Percentiles rank a stretch among this genome's conserved stretches.
phyloP scores from a whole-genome alignment of 495 filamentous ascomycete genomes.

The Tuber melanosporum region DNA sequence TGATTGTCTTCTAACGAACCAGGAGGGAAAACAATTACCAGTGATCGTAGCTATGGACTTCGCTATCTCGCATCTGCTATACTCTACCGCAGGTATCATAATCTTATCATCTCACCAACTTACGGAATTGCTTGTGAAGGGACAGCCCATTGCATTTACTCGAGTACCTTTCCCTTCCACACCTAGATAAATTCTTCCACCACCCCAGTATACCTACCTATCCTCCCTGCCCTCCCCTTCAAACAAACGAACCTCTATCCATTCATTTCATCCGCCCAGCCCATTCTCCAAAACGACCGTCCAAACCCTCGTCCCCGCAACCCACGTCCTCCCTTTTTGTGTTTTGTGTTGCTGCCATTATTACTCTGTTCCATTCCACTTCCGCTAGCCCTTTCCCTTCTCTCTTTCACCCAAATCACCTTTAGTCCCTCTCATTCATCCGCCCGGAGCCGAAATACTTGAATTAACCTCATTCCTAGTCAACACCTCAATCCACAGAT shows the following conservation, averaged over 20 bases:
- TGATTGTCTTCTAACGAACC: not conserved
- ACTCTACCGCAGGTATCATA: not conserved
- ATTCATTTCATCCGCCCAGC: not conserved
- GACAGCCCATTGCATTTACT: not conserved
- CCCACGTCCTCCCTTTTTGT: not conserved
- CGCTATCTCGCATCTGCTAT: not conserved
- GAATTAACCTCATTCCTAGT: not conserved
- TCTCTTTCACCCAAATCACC: not conserved
- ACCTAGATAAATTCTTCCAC: not conserved
- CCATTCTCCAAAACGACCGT: not conserved
- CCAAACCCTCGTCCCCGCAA: not conserved
- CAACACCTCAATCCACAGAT: constrained; percentile 16
- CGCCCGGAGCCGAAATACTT: not conserved
- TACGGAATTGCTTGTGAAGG: not conserved
- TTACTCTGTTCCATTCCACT: not conserved
- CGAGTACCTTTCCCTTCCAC: not conserved
- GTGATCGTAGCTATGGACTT: not conserved
- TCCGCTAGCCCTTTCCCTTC: not conserved
- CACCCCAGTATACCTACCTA: not conserved
- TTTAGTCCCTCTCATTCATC: not conserved
- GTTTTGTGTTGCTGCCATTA: not conserved
- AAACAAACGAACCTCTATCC: not conserved
- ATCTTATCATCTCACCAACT: constrained; percentile 2
- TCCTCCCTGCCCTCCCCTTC: not conserved
- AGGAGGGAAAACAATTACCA: not conserved